Conservation (phyloP, 352 stramenopile species). For the Phytophthora constricta region DNA sequence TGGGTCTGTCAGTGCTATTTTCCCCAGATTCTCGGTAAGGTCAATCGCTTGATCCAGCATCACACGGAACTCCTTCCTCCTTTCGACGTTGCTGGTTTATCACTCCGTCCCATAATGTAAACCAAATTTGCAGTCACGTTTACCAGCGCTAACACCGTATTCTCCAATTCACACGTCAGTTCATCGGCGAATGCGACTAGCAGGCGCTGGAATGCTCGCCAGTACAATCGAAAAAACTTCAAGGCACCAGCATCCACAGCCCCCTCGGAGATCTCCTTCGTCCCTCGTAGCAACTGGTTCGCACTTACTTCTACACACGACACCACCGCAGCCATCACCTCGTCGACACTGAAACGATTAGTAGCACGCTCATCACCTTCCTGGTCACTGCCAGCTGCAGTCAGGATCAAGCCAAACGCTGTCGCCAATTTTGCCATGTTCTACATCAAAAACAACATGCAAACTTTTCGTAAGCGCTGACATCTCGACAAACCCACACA, state of each 20-base stretch:
- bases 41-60: constrained; percentile 44
- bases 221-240: constrained; percentile 61
- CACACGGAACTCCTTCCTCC: constrained; percentile 28
- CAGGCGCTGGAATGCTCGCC: constrained; percentile 68
- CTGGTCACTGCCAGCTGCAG: neutral
- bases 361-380: neutral
- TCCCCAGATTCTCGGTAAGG: constrained; percentile 40
- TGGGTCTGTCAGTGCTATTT: constrained; percentile 3
- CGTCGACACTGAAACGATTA: constrained; percentile 36
- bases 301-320: constrained; percentile 38
- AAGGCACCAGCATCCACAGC: constrained; percentile 23
- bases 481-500: neutral
- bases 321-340: constrained; percentile 37
- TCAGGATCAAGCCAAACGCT: constrained; percentile 27
- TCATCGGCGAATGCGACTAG: constrained; percentile 35
- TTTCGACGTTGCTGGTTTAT: constrained; percentile 23
- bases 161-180: constrained; percentile 47
- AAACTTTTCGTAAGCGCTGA: neutral
- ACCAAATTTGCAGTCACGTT: constrained; percentile 50
- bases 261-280: constrained; percentile 1
- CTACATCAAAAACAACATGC: constrained; percentile 22
- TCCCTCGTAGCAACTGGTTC: constrained; percentile 21
- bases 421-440: constrained; percentile 55
- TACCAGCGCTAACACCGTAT: constrained; percentile 44
- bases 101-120: constrained; percentile 17